Conservation (phyloP, 257 asterid genomes). For the Agastache rugosa region DNA sequence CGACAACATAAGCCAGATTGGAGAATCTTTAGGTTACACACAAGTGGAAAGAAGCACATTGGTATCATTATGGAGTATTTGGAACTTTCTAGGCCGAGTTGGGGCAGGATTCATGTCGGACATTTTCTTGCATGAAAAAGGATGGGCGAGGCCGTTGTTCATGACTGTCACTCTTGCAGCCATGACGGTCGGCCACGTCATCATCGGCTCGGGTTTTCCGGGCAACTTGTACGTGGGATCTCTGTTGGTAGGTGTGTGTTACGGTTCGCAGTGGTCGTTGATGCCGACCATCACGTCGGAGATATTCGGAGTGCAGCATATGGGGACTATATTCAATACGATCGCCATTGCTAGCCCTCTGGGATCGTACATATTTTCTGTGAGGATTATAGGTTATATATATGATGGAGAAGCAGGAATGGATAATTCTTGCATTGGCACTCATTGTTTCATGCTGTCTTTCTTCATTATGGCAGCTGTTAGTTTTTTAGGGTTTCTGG, state of each 20-base stretch:
- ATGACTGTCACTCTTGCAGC: conserved; percentile 68
- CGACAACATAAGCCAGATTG: conserved; percentile 92
- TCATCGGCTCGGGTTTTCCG: conserved; percentile 75
- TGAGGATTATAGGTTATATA: conserved; percentile 79
- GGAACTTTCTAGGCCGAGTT: conserved; percentile 94
- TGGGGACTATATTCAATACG: conserved; percentile 93
- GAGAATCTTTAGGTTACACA: conserved; percentile 85
- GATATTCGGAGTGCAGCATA: conserved; percentile 74
- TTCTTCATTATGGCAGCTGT: conserved; percentile 75
- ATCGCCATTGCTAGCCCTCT: conserved; percentile 90
- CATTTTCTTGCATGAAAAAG: conserved; percentile 55
- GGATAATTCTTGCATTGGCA: conserved; percentile 67
- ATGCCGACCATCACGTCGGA: conserved; percentile 93
- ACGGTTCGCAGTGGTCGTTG: conserved; percentile 95
- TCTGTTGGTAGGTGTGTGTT: conserved; percentile 75
- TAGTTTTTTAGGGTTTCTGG: conserved; percentile 61
- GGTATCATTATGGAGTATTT: conserved; percentile 91
- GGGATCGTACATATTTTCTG: conserved; percentile 85
- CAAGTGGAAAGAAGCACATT: conserved; percentile 65
- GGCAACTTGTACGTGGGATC: conserved; percentile 83
- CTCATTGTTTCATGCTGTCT: conserved; percentile 85
- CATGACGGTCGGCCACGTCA: conserved; percentile 78
- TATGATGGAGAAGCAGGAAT: conserved; percentile 60
- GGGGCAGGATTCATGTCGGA: conserved; percentile 88
- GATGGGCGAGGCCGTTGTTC: conserved; percentile 81